Evolutionary conservation across 768 basidiomycete genomes (phyloP), one percentile per base, ranked within the genome.

Genomic region (Suillus discolor): DNA sequence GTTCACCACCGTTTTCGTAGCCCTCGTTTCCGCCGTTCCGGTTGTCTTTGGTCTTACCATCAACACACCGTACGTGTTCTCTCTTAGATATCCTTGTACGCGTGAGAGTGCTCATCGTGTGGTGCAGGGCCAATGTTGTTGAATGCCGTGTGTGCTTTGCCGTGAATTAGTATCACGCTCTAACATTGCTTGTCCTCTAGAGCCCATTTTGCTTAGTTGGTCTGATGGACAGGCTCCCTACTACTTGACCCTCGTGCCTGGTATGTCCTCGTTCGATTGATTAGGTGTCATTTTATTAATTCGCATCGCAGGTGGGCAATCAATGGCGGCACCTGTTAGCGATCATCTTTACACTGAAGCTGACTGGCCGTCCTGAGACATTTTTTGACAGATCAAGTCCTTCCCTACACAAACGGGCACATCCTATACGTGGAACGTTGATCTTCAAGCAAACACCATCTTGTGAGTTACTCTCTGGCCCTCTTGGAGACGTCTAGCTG

Each of bases 51-150:
- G 68, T 60, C 70, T 89, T 71, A 86, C 81, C n/a, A 78, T 92
- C 72, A 86, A 92, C 75, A 89, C 89, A 2, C 87, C 89, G 90
- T 91, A 72, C 68, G 89, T 83, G 47, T 67, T 61, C 16, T 65
- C 16, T 60, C 20, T 65, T 18, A 4, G 47, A 23, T 36, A 5
- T 6, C 12, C 55, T 71, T 71, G 41, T 60, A 55, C 64, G 57
- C 28, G 25, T 7, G 18, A 23, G 16, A 9, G 15, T 2, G 18
- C 51, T 68, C 41, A 69, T 34, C 6, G 1, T 28, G 8, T 20
- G 42, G 4, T 28, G 11, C 34, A 87, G 87, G 34, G 2, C 72
- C 28, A 75, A 62, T 61, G 75, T 82, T 15, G 82, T 83, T 1
- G 71, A 79, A 66, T 92, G 90, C 69, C 74, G 89, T 89, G 67